Percentiles rank a stretch among this genome's conserved stretches.
Conservation (phyloP, 2,329 filamentous ascomycete species). For the Epichloe baconii region DNA sequence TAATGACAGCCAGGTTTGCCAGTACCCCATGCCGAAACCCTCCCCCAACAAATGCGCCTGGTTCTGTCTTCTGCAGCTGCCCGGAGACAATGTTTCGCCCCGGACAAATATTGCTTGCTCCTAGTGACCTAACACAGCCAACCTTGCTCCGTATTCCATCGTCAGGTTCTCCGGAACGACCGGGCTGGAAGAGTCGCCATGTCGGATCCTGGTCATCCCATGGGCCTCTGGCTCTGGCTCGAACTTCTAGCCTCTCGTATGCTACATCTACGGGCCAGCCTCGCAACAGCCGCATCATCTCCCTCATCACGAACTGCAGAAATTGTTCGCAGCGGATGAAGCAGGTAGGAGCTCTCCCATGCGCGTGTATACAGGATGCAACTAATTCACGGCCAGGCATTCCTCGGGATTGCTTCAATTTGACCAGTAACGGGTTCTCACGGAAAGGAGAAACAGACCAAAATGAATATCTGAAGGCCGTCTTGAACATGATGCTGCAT, state of each 20-base stretch:
- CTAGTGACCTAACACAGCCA: no score
- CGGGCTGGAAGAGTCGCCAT: constrained; percentile 12
- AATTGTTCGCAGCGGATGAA: constrained; percentile 28
- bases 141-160: no score
- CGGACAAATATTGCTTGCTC: no score
- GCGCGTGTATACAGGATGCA: no score
- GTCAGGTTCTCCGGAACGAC: not conserved
- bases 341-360: constrained; percentile 17
- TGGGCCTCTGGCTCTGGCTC: constrained; percentile 58
- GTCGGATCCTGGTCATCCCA: constrained; percentile 47
- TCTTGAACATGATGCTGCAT: constrained; percentile 58
- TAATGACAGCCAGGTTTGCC: no score
- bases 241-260: constrained; percentile 62
- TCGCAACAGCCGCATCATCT: constrained; percentile 28
- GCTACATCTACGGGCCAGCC: constrained; percentile 27
- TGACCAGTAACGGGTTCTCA: constrained; percentile 56
- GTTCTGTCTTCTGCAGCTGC: no score
- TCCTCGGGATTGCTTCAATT: constrained; percentile 69
- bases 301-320: constrained; percentile 34
- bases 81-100: no score
- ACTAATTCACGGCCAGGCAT: constrained; percentile 31
- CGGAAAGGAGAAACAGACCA: constrained; percentile 47
- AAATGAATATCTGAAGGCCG: constrained; percentile 41
- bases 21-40: no score
- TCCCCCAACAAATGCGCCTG: no score